These are phyloP conservation scores for Amanita subjunquillea DNA, from an alignment of 768 basidiomycete species.

Conservation along the genomic window DNA sequence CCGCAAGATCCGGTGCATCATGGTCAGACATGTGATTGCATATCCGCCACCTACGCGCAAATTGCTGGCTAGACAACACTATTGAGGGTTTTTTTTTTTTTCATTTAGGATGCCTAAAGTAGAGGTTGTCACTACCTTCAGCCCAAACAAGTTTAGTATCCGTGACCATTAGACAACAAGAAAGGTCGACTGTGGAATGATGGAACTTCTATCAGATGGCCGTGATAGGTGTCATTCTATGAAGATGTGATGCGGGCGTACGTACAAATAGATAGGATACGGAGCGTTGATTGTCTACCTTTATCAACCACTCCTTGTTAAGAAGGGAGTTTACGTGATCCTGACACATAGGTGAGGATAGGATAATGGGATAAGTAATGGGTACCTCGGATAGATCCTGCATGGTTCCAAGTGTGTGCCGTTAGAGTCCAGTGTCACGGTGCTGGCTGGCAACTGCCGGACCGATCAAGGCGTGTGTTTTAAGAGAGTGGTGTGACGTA, in stretches of 20 bases:
- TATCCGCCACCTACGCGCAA: constrained; percentile 62
- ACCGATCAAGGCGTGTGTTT: too few species aligned
- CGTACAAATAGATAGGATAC: constrained; percentile 67
- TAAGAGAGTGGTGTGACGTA: neutral
- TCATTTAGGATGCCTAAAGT: neutral
- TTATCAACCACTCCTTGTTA: constrained; percentile 67
- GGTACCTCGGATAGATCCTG: constrained; percentile 39
- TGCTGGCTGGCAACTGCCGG: neutral
- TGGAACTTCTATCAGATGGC: constrained; percentile 47
- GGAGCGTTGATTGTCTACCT: constrained; percentile 46
- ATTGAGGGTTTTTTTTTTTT: neutral
- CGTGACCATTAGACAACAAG: constrained; percentile 55
- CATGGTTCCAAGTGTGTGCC: constrained; percentile 19
- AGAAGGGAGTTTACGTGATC: constrained; percentile 46
- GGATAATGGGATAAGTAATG: constrained; percentile 1
- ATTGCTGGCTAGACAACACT: constrained; percentile 47
- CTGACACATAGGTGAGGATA: constrained; percentile 21
- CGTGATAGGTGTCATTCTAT: neutral
- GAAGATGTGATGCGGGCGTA: constrained; percentile 10
- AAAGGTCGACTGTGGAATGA: constrained; percentile 41
- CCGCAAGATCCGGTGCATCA: constrained; percentile 19
- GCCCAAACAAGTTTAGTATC: constrained; percentile 69
- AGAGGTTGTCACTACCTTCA: constrained; percentile 41
- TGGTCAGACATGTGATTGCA: constrained; percentile 35
- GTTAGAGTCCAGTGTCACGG: neutral